Evolutionary conservation across 2,329 filamentous ascomycete species (phyloP).

Genomic region (Phialophora tarda): DNA sequence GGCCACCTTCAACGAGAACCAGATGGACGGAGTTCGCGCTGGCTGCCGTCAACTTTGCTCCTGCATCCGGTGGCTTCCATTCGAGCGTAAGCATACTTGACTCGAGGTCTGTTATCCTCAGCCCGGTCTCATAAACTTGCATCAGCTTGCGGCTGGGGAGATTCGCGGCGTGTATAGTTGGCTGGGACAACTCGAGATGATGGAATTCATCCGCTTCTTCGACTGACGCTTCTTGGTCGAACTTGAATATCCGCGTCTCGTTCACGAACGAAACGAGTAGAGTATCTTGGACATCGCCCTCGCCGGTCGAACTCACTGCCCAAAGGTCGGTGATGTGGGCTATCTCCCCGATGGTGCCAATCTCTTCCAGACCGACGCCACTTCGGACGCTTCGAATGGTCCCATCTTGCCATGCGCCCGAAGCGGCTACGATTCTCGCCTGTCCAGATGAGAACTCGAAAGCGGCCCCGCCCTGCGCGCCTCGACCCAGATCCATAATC

Average conservation of each 20-base stretch:
- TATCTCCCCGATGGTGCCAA: slow-evolving; percentile 81
- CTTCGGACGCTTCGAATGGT: slow-evolving; percentile 88
- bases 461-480: slow-evolving; percentile 75
- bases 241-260: slow-evolving; percentile 82
- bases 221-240: slow-evolving; percentile 74
- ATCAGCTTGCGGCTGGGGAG: slow-evolving; percentile 68
- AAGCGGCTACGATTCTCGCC: slow-evolving; percentile 89
- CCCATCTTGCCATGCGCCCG: slow-evolving; percentile 86
- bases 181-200: slow-evolving; percentile 70
- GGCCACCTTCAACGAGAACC: slow-evolving; percentile 77
- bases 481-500: slow-evolving; percentile 93
- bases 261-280: slow-evolving; percentile 80
- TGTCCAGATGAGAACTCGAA: slow-evolving; percentile 96
- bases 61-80: slow-evolving; percentile 51
- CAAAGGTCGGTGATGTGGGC: slow-evolving; percentile 75
- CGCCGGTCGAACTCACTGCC: slow-evolving; percentile 63
- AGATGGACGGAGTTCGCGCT: slow-evolving; percentile 74
- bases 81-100: slow-evolving; percentile 53
- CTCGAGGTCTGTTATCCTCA: slow-evolving; percentile 62
- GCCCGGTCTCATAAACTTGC: slow-evolving; percentile 73
- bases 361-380: slow-evolving; percentile 87
- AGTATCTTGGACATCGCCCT: slow-evolving; percentile 64
- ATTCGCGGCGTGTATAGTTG: slow-evolving; percentile 74
- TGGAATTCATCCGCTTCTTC: slow-evolving; percentile 83
- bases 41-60: slow-evolving; percentile 72